Evolutionary conservation across 2,329 filamentous ascomycete species (phyloP), one percentile per base, ranked within the genome.

Genomic region (Hirsutella minnesotensis): DNA sequence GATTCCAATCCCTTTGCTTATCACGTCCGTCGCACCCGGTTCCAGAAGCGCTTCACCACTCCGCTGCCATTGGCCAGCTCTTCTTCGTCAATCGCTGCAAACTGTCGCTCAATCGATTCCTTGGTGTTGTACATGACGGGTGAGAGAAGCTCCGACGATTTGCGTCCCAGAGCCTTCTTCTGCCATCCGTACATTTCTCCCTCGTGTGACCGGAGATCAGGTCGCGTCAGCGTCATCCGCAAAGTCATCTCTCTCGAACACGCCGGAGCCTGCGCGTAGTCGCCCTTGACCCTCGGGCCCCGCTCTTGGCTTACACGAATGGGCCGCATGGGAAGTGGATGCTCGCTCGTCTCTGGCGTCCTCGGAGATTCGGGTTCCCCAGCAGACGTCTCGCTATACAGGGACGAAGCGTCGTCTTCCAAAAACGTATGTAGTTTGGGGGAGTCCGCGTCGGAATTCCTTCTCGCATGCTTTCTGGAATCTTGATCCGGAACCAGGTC

Each of bases 151-250:
- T 63, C 65, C 18, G 52, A 51, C 2, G 75, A 72, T 47, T 49
- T 78, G 68, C 49, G 71, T 61, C 49, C 66, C 46, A 40, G 51
- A 33, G 50, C 45, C 35, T 46, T 51, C 46, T 59, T 54, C 53
- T 82, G 76, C 78, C 80, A 85, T 35, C 79, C 79, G 53, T 88
- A 86, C 15, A 86, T 71, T 47, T 81, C 72, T 10, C 82, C 77
- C 47, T 90, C 83, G 48, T 81, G 72, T 4, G 81, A 81, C 35
- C 88, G 80, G 39, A 96, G 72, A 57, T 96, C 90, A 0, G 88
- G 86, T 38, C 89, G 73, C 3, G 92, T 96, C 43, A 96, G 73
- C 0, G 90, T 96, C 88, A 96, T 94, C 39, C 89, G 85, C 39
- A 96, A 66, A 3, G 92, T 96, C 89, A 95, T 95, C 61, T 96